Evolutionary conservation across 2,329 filamentous ascomycete species (phyloP).

Genomic region (Scytalidium sp.): DNA sequence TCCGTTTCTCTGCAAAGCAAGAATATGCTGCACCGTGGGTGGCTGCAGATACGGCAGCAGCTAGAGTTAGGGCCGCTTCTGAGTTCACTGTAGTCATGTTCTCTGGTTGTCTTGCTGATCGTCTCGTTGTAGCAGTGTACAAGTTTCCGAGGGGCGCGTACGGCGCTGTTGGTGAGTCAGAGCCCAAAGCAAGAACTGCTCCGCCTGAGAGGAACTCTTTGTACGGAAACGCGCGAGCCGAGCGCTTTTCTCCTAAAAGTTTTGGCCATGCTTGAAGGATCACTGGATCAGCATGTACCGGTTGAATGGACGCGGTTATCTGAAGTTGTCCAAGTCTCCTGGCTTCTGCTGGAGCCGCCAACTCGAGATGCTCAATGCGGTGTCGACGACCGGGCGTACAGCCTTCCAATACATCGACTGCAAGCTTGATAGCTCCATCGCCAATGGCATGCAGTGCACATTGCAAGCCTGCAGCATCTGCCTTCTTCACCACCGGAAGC

Average conservation of each 20-base stretch:
- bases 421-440: constrained; percentile 54
- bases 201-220: constrained; percentile 55
- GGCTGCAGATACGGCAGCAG: constrained; percentile 50
- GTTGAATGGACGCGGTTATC: constrained; percentile 58
- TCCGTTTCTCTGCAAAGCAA: constrained; percentile 52
- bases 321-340: constrained; percentile 52
- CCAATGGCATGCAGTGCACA: constrained; percentile 65
- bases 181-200: constrained; percentile 53
- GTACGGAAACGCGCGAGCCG: constrained; percentile 61
- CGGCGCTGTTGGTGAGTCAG: constrained; percentile 58
- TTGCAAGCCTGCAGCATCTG: constrained; percentile 52
- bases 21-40: constrained; percentile 55
- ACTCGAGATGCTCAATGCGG: constrained; percentile 63
- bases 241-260: constrained; percentile 51
- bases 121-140: constrained; percentile 57
- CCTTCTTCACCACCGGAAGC: constrained; percentile 49
- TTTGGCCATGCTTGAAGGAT: constrained; percentile 59
- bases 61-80: constrained; percentile 50
- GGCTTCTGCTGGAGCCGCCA: constrained; percentile 53
- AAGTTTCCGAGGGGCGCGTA: constrained; percentile 52
- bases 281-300: constrained; percentile 58
- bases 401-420: constrained; percentile 52
- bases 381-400: constrained; percentile 48
- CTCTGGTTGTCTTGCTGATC: constrained; percentile 47
- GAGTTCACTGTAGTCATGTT: constrained; percentile 44